Conservation (phyloP, 2,329 filamentous ascomycete genomes). For the Endoconidiophora polonica region DNA sequence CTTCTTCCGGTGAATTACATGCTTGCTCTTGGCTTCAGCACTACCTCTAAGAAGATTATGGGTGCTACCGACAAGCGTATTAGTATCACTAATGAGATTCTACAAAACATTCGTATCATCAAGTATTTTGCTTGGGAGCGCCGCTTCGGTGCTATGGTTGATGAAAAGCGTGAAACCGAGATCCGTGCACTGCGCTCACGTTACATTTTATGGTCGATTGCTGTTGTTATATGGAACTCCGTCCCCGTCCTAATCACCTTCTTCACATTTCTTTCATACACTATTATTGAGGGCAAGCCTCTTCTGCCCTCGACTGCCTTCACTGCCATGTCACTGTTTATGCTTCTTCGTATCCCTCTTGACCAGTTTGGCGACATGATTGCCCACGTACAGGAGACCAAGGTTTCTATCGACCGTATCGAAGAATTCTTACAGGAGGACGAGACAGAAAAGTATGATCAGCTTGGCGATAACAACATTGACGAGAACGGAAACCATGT, state of each 20-base stretch:
- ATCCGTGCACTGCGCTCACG: constrained; percentile 61
- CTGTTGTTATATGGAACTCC: constrained; percentile 91
- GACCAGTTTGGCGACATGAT: constrained; percentile 98
- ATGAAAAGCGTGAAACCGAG: constrained; percentile 72
- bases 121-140: constrained; percentile 99
- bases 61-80: constrained; percentile 90
- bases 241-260: constrained; percentile 92
- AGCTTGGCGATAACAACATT: constrained; percentile 54
- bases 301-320: constrained; percentile 88
- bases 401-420: constrained; percentile 91
- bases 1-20: constrained; percentile 81
- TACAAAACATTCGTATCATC: constrained; percentile 97
- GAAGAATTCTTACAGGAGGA: constrained; percentile 87
- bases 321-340: constrained; percentile 89
- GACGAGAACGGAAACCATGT: constrained; percentile 52
- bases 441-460: constrained; percentile 88
- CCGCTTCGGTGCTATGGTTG: constrained; percentile 69
- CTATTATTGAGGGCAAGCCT: constrained; percentile 72
- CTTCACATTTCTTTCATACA: constrained; percentile 89
- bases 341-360: constrained; percentile 77
- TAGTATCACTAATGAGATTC: constrained; percentile 86
- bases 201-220: constrained; percentile 81
- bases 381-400: constrained; percentile 91
- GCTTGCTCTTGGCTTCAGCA: constrained; percentile 71
- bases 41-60: constrained; percentile 80